Evolutionary conservation across 2,329 filamentous ascomycete genomes (phyloP).

Genomic region (Calonectria pauciramosa): DNA sequence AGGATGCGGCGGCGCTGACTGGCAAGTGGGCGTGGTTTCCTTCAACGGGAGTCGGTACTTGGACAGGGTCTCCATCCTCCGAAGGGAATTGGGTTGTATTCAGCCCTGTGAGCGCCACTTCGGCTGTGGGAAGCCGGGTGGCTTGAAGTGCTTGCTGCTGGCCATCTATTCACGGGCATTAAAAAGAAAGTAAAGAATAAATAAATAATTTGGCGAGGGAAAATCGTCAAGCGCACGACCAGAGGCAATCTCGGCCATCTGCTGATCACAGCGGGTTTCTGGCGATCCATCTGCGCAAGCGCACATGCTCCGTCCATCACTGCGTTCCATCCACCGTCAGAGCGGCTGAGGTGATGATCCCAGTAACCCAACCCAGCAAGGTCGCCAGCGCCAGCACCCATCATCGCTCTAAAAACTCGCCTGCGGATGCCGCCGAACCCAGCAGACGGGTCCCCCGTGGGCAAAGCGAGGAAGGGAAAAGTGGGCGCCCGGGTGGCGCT

Average conservation of each 20-base stretch:
- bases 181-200: too few species aligned
- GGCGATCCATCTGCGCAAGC: background rate
- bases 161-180: background rate
- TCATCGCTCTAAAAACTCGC: background rate
- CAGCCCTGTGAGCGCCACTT: slow-evolving; percentile 4
- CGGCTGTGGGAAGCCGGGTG: background rate
- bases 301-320: background rate
- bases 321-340: background rate
- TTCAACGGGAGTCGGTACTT: slow-evolving; percentile 17
- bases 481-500: background rate
- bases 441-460: background rate
- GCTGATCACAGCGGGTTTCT: background rate
- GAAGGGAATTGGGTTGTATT: background rate
- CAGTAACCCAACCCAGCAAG: background rate
- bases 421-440: background rate
- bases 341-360: background rate
- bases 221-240: background rate
- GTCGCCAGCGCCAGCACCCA: background rate
- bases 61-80: background rate
- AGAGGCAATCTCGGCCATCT: background rate
- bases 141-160: background rate
- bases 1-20: background rate
- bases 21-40: background rate
- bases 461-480: background rate
- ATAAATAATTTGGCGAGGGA: background rate